A percentile compares a stretch with the other conserved stretches of the same genome.
These are phyloP conservation scores for Pilatotrama ljubarskyi DNA, from an alignment of 768 basidiomycete genomes.

Conservation along the genomic window DNA sequence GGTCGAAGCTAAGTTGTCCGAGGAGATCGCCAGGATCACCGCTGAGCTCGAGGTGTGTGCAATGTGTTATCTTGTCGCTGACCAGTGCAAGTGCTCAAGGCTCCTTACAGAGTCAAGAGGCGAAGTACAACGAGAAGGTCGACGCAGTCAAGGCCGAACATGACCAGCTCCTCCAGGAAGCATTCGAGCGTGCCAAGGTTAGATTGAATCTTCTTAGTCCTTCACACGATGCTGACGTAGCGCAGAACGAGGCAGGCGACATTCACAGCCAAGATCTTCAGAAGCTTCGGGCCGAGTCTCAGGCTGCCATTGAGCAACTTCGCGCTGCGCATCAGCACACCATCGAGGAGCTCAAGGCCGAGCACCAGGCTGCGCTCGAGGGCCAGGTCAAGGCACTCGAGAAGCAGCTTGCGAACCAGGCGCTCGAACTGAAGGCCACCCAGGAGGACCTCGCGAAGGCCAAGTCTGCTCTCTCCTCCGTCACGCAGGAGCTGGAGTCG, in stretches of 20 bases:
- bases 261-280: constrained; percentile 72
- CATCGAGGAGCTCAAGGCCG: constrained; percentile 60
- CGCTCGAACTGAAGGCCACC: constrained; percentile 79
- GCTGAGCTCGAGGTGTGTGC: constrained; percentile 63
- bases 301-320: constrained; percentile 68
- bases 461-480: constrained; percentile 56
- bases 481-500: constrained; percentile 53
- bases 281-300: constrained; percentile 63
- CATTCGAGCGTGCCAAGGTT: constrained; percentile 80
- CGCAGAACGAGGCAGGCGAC: constrained; percentile 68
- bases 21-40: constrained; percentile 55
- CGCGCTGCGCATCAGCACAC: constrained; percentile 59
- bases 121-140: constrained; percentile 65
- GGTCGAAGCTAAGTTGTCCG: constrained; percentile 53
- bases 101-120: constrained; percentile 59
- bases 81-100: background rate
- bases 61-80: background rate
- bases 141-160: constrained; percentile 68
- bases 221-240: constrained; percentile 13
- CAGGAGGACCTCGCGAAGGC: constrained; percentile 81
- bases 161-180: constrained; percentile 58
- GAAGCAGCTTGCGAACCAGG: constrained; percentile 63
- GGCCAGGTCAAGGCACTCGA: constrained; percentile 54
- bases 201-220: constrained; percentile 14
- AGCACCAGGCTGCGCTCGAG: constrained; percentile 63